phyloP scores from a whole-genome alignment of 1,284 basidiomycete genomes.

The Marasmius fiardii region DNA sequence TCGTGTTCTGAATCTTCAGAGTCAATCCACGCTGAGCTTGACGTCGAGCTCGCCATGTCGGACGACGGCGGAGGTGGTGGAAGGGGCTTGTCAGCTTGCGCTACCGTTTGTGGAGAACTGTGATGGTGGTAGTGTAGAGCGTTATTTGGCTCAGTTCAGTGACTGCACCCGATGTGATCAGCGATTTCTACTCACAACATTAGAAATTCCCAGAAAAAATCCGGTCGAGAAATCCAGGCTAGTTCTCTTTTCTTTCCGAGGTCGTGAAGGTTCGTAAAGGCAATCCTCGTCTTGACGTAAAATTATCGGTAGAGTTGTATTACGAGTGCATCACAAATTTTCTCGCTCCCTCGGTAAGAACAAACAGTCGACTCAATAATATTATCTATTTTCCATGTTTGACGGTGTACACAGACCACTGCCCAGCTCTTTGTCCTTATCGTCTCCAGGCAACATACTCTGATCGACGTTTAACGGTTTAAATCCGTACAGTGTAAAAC shows the following conservation, averaged over 20 bases:
- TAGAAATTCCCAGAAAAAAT: neutral
- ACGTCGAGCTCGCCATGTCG: neutral
- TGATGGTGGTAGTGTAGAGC: neutral
- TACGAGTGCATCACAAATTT: neutral
- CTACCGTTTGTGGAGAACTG: neutral
- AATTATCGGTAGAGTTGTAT: neutral
- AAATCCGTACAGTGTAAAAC: no score
- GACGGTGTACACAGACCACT: neutral
- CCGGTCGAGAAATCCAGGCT: neutral
- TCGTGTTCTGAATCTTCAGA: neutral
- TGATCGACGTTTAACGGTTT: neutral
- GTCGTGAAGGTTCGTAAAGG: neutral
- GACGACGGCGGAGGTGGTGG: neutral
- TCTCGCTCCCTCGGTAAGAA: no score
- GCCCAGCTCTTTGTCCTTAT: neutral
- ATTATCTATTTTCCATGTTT: neutral
- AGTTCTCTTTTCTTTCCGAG: neutral
- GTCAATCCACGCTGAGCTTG: slow-evolving; percentile 1
- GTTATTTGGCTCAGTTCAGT: neutral
- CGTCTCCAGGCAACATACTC: slow-evolving; percentile 1
- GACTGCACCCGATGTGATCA: neutral
- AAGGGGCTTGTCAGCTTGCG: neutral
- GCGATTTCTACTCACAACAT: neutral
- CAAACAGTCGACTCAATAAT: neutral
- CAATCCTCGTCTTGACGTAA: neutral